phyloP scores from a whole-genome alignment of 345 rosid genomes.

The Brassica incana region DNA sequence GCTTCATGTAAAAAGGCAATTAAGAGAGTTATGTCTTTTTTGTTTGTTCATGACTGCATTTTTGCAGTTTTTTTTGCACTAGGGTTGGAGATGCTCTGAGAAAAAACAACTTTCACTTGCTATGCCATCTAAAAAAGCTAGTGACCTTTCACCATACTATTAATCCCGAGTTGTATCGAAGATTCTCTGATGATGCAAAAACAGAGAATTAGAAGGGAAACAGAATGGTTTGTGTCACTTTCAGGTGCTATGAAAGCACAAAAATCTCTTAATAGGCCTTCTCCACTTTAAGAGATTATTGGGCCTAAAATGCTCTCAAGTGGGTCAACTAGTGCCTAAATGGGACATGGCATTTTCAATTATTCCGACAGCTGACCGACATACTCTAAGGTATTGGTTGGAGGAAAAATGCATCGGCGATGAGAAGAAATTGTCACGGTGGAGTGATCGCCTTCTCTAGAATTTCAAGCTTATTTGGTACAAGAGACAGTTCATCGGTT shows the following conservation, averaged over 20 bases:
- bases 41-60: no score
- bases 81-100: no score
- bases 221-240: neutral
- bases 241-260: neutral
- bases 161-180: neutral
- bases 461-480: neutral
- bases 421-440: conserved; percentile 27
- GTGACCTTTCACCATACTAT: neutral
- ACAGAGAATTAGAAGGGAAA: neutral
- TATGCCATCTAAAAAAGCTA: neutral
- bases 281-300: neutral
- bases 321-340: neutral
- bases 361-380: neutral
- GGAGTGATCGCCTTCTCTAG: conserved; percentile 19
- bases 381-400: neutral
- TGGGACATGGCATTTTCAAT: neutral
- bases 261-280: neutral
- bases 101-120: neutral
- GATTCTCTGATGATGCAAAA: neutral
- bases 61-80: no score
- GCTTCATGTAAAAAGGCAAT: neutral
- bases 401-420: conserved; percentile 32
- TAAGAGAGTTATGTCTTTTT: neutral
- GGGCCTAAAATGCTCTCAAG: neutral
- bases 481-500: neutral